A percentile compares a stretch with the other conserved stretches of the same genome.
phyloP scores from a whole-genome alignment of 108 stramenopile species.

The Skeletonema tropicum region DNA sequence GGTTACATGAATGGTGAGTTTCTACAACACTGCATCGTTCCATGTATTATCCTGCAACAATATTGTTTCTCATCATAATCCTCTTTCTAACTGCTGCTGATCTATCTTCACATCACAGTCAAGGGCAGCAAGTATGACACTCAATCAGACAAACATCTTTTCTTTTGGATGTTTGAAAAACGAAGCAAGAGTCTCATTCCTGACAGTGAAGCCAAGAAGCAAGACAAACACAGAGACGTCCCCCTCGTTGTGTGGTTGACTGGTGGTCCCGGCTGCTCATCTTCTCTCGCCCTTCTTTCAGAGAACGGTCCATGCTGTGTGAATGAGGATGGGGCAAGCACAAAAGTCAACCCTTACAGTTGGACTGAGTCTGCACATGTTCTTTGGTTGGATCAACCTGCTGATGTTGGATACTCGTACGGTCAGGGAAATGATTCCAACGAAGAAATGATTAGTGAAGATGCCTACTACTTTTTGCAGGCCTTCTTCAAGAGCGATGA shows the following conservation, averaged over 20 bases:
- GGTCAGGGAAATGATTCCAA: slow-evolving; percentile 77
- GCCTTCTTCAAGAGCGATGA: slow-evolving; percentile 88
- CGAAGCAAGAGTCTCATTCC: slow-evolving; percentile 49
- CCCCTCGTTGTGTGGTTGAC: slow-evolving; percentile 96
- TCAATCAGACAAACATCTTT: slow-evolving; percentile 85
- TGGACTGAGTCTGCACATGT: slow-evolving; percentile 97
- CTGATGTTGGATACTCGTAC: slow-evolving; percentile 96
- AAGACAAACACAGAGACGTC: slow-evolving; percentile 42
- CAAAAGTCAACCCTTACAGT: slow-evolving; percentile 85
- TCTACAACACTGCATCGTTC: no score
- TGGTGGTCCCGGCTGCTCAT: slow-evolving; percentile 93
- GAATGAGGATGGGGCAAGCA: slow-evolving; percentile 85
- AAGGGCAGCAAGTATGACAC: slow-evolving; percentile 52
- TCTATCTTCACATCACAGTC: slow-evolving; percentile 16
- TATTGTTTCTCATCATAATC: background rate
- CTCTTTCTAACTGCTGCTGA: background rate
- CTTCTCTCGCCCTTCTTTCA: slow-evolving; percentile 85
- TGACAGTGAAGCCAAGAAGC: slow-evolving; percentile 23
- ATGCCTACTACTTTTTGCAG: slow-evolving; percentile 95
- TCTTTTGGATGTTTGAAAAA: slow-evolving; percentile 97
- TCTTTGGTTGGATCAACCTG: slow-evolving; percentile 97
- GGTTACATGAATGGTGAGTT: slow-evolving; percentile 53
- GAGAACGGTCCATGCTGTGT: slow-evolving; percentile 98
- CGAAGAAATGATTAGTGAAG: slow-evolving; percentile 92
- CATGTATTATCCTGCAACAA: no score